phyloP scores from a whole-genome alignment of 1,139 yeast species.

The Yamadazyma blattariae region DNA sequence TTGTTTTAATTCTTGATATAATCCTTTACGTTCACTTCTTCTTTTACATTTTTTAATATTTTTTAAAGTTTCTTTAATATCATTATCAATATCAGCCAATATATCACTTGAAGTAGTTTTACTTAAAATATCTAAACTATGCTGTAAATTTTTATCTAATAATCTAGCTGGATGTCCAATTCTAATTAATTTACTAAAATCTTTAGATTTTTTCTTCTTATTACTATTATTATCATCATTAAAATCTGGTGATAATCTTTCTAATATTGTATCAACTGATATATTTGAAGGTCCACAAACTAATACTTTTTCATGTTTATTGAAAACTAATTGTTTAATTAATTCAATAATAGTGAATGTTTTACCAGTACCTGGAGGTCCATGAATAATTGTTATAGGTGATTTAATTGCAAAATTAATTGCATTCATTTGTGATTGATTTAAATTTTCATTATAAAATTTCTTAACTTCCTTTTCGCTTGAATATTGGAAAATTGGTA shows the following conservation, averaged over 20 bases:
- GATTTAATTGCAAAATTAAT: conserved; percentile 39
- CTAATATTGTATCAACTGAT: conserved; percentile 90
- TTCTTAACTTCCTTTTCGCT: conserved; percentile 10
- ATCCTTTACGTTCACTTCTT: conserved; percentile 60
- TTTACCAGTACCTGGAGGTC: conserved; percentile 54
- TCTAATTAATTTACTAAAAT: conserved; percentile 51
- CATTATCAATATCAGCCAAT: conserved; percentile 64
- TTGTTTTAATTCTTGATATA: conserved; percentile 67
- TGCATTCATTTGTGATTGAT: conserved; percentile 61
- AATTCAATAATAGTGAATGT: conserved; percentile 87
- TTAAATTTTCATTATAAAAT: conserved; percentile 54
- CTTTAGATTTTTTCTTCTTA: conserved; percentile 15
- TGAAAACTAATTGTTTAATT: conserved; percentile 65
- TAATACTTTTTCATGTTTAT: conserved; percentile 61
- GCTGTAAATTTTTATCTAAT: conserved; percentile 57
- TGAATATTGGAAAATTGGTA: conserved; percentile 20
- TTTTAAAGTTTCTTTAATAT: conserved; percentile 60
- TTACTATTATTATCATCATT: conserved; percentile 14
- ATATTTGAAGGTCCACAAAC: conserved; percentile 96
- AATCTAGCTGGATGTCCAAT: conserved; percentile 94
- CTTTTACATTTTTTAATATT: conserved; percentile 64
- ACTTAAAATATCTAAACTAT: conserved; percentile 74
- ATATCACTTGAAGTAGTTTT: conserved; percentile 56
- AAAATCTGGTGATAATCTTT: conserved; percentile 55
- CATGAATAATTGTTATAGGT: conserved; percentile 45